phyloP scores from a whole-genome alignment of 2,329 filamentous ascomycete genomes.

The Fusarium compactum region DNA sequence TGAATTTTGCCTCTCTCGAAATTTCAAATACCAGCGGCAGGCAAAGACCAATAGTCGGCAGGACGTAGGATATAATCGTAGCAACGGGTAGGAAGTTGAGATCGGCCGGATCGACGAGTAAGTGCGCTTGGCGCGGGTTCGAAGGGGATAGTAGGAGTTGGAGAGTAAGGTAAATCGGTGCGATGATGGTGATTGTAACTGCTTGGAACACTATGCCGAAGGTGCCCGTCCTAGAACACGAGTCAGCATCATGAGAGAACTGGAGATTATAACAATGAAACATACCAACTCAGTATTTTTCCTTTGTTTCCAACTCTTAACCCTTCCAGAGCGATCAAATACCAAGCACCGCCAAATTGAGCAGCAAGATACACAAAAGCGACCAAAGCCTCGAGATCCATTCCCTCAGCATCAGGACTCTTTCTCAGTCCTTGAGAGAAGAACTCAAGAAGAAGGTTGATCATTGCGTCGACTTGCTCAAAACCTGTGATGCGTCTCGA shows the following conservation, averaged over 20 bases:
- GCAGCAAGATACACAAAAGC: constrained; percentile 37
- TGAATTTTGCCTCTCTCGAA: constrained; percentile 7
- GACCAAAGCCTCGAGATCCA: constrained; percentile 30
- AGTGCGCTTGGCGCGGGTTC: not conserved
- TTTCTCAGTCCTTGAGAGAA: constrained; percentile 35
- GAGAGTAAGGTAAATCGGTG: constrained; percentile 34
- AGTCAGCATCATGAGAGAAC: not conserved
- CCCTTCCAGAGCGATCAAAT: constrained; percentile 33
- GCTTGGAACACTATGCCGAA: constrained; percentile 40
- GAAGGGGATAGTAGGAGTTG: constrained; percentile 33
- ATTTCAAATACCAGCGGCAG: constrained; percentile 23
- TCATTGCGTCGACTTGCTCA: constrained; percentile 5
- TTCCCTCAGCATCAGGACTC: not conserved
- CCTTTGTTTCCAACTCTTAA: constrained; percentile 30
- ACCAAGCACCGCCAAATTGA: constrained; percentile 43
- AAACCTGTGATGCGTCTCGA: not conserved
- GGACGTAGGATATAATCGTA: constrained; percentile 30
- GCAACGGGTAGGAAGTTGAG: constrained; percentile 27
- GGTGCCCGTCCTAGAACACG: constrained; percentile 22
- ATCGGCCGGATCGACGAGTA: constrained; percentile 30
- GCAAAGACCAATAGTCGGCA: constrained; percentile 30
- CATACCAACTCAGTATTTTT: constrained; percentile 34
- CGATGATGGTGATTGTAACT: constrained; percentile 38
- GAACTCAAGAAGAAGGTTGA: constrained; percentile 35
- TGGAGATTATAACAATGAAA: not conserved